Base-by-base conservation (phyloP, 805 yeast species). In the Pichia nanzhaoensis region DNA sequence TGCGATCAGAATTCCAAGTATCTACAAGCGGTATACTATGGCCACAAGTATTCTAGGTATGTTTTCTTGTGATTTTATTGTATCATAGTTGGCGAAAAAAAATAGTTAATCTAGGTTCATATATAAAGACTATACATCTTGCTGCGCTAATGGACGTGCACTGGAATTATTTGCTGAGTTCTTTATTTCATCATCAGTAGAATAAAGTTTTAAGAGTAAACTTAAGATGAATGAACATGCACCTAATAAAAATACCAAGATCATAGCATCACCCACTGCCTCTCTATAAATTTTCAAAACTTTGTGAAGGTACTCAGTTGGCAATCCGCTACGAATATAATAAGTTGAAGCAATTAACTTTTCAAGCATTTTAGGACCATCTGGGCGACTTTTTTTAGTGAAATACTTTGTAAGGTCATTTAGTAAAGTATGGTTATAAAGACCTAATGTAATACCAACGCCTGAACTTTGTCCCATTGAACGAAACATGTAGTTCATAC, bases 381-480 rank as follows among this genome's bases (percentile, higher is more conserved):
- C 52, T 1, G 58, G 56, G 34, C 47, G 55, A 28, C 51, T 50
- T 43, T 50, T 53, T 31, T 50, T 48, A 12, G 24, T 37, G 39
- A 66, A 65, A 48, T 57, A 69, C 13, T 48, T 51, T 52, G 64
- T 56, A 20, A 73, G 47, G 20, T 61, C 63, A 17, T 48, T 41
- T 10, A 56, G 42, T 37, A 70, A 53, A 6, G 59, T 55, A 37
- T 57, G 58, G 39, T 67, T 68, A 51, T 66, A 71, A 1, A 64
- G 47, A 14, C 66, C 64, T 33, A 73, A 54, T 2, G 70, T 58
- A 4, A 70, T 55, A 5, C 76, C 73, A 2, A 71, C 72, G 40
- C 77, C 77, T 8, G 68, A 49, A 12, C 70, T 73, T 39, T 68
- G 67, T 17, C 77, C 78, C 41, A 71, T 58, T 3, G 78, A 72